phyloP scores from a whole-genome alignment of 768 basidiomycete species.

The Lentinula guzmanii region DNA sequence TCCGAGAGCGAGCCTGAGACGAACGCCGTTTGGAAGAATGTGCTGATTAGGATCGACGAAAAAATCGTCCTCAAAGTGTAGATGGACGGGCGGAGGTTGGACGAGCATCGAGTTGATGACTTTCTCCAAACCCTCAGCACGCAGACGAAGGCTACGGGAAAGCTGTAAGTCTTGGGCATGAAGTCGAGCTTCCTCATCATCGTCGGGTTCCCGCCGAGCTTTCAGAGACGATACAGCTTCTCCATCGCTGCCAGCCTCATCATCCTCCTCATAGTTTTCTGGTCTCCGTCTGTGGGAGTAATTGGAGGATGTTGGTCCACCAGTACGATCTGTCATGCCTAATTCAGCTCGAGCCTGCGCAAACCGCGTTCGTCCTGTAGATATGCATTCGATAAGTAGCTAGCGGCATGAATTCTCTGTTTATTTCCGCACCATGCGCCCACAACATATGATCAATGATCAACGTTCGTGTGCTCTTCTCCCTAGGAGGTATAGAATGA shows the following conservation, averaged over 20 bases:
- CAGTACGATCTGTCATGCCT: constrained; percentile 79
- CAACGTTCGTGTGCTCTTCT: constrained; percentile 84
- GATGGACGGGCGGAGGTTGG: constrained; percentile 64
- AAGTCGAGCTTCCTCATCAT: constrained; percentile 53
- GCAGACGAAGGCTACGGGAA: constrained; percentile 59
- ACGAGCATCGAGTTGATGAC: constrained; percentile 77
- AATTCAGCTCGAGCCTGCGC: constrained; percentile 82
- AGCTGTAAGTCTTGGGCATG: constrained; percentile 55
- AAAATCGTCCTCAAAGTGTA: constrained; percentile 48
- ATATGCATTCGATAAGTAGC: not conserved
- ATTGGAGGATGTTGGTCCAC: constrained; percentile 55
- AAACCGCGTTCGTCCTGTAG: constrained; percentile 61
- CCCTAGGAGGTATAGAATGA: constrained; percentile 79
- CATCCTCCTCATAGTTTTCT: constrained; percentile 74
- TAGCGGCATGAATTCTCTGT: not conserved
- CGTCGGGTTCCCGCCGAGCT: constrained; percentile 39
- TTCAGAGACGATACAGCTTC: constrained; percentile 50
- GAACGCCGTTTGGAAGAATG: constrained; percentile 73
- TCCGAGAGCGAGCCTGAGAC: constrained; percentile 67
- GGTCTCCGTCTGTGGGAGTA: constrained; percentile 62
- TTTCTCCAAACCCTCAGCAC: constrained; percentile 79
- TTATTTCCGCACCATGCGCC: constrained; percentile 50
- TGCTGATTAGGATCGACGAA: constrained; percentile 54
- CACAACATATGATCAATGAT: constrained; percentile 87
- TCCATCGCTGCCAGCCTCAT: constrained; percentile 59